Conservation (phyloP, 345 rosid species). For the Luvunga scandens region DNA sequence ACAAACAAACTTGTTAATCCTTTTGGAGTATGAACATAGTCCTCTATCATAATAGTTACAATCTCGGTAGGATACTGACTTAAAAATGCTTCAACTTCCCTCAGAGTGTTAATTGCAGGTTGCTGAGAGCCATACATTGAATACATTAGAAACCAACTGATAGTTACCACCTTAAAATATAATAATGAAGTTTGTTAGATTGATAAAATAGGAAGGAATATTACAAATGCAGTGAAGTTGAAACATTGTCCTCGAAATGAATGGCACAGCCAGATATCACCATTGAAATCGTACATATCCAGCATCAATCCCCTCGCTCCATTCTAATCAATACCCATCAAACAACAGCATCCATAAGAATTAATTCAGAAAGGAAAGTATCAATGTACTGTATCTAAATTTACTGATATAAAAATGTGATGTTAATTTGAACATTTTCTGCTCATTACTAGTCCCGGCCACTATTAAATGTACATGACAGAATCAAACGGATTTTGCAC, state of each 20-base stretch:
- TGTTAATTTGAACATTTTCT: background rate
- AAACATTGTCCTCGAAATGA: constrained; percentile 89
- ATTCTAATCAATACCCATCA: constrained; percentile 53
- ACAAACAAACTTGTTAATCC: constrained; percentile 68
- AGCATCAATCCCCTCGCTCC: constrained; percentile 96
- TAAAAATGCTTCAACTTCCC: constrained; percentile 88
- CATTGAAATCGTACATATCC: constrained; percentile 90
- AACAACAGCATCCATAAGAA: constrained; percentile 6
- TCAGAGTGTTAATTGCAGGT: constrained; percentile 86
- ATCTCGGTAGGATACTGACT: constrained; percentile 76
- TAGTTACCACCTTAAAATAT: background rate
- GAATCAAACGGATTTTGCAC: background rate
- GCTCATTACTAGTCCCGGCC: background rate
- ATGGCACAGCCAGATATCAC: constrained; percentile 96
- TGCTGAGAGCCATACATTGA: constrained; percentile 44
- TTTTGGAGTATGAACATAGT: constrained; percentile 87
- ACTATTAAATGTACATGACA: background rate
- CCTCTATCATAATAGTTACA: constrained; percentile 87
- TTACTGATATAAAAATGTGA: background rate
- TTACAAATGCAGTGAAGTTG: constrained; percentile 98
- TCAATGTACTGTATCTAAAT: background rate
- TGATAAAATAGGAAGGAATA: constrained; percentile 13
- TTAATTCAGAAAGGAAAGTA: background rate
- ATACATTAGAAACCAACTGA: constrained; percentile 3
- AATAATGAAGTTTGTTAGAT: constrained; percentile 2